Evolutionary conservation across 2,329 filamentous ascomycete species (phyloP).

Genomic region (Fusarium cyanostomum): DNA sequence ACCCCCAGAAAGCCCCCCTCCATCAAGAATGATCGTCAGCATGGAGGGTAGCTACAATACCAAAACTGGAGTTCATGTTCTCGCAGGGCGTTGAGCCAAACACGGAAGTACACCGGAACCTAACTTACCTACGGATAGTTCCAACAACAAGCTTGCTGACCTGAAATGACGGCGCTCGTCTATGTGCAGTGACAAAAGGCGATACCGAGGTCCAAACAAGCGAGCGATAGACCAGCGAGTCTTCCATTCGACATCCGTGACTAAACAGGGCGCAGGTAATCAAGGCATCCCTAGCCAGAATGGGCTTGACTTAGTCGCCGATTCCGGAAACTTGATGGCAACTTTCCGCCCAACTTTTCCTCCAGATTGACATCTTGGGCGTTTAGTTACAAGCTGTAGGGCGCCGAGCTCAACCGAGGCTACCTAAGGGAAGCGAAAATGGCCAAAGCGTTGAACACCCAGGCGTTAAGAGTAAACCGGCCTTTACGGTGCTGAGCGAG

Average conservation of each 20-base stretch:
- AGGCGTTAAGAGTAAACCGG: background rate
- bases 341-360: background rate
- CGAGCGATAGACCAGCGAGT: background rate
- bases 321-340: background rate
- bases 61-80: constrained; percentile 1
- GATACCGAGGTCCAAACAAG: background rate
- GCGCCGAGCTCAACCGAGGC: background rate
- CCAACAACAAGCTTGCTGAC: too few relatives aligned
- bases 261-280: background rate
- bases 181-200: background rate
- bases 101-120: background rate
- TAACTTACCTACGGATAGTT: too few relatives aligned
- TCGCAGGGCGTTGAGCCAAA: background rate
- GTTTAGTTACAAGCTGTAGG: background rate
- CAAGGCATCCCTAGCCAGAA: background rate
- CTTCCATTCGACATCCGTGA: constrained; percentile 1
- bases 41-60: constrained; percentile 2
- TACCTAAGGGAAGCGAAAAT: background rate
- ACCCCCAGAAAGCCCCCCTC: constrained; percentile 10
- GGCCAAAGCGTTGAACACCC: background rate
- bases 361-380: background rate
- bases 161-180: background rate
- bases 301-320: background rate
- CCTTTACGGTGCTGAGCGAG: constrained; percentile 6
- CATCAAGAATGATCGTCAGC: constrained; percentile 6